Percentiles rank a stretch among this genome's conserved stretches.
These are phyloP conservation scores for Sporothrix pseudoabietina DNA, from an alignment of 2,329 filamentous ascomycete species.

Conservation along the genomic window DNA sequence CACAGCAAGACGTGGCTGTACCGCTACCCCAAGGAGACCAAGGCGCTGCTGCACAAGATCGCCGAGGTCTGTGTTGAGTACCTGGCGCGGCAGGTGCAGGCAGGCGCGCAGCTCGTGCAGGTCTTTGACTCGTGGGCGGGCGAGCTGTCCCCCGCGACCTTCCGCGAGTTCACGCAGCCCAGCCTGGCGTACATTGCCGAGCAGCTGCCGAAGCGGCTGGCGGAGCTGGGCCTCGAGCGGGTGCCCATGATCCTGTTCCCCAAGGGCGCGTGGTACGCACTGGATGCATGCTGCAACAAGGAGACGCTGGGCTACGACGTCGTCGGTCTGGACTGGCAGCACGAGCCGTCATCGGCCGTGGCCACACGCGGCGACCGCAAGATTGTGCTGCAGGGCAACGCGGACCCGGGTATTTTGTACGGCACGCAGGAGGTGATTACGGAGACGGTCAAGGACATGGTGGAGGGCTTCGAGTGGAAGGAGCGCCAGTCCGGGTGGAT, in stretches of 20 bases:
- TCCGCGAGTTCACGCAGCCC: constrained; percentile 82
- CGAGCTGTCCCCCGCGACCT: constrained; percentile 81
- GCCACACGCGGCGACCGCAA: constrained; percentile 73
- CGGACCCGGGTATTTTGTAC: constrained; percentile 91
- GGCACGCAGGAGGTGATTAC: constrained; percentile 82
- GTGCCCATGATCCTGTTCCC: constrained; percentile 99
- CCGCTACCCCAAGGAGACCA: constrained; percentile 77
- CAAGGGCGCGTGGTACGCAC: constrained; percentile 94
- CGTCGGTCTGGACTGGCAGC: constrained; percentile 91
- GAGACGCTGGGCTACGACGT: constrained; percentile 70
- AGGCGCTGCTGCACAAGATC: constrained; percentile 85
- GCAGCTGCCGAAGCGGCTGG: constrained; percentile 73
- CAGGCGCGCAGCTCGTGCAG: constrained; percentile 91
- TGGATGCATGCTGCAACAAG: constrained; percentile 78
- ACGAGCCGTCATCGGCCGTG: constrained; percentile 82
- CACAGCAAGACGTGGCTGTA: constrained; percentile 97
- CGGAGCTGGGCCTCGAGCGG: constrained; percentile 71
- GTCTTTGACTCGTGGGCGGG: constrained; percentile 99
- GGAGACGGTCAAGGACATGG: constrained; percentile 79
- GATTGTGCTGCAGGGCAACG: constrained; percentile 88
- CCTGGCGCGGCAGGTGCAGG: constrained; percentile 85
- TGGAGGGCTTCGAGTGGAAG: constrained; percentile 73
- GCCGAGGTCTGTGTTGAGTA: constrained; percentile 94
- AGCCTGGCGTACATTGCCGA: constrained; percentile 83
- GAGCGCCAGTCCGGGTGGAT: constrained; percentile 92